Conservation (phyloP, 2,329 filamentous ascomycete species). For the Sphaerostilbella broomeana region DNA sequence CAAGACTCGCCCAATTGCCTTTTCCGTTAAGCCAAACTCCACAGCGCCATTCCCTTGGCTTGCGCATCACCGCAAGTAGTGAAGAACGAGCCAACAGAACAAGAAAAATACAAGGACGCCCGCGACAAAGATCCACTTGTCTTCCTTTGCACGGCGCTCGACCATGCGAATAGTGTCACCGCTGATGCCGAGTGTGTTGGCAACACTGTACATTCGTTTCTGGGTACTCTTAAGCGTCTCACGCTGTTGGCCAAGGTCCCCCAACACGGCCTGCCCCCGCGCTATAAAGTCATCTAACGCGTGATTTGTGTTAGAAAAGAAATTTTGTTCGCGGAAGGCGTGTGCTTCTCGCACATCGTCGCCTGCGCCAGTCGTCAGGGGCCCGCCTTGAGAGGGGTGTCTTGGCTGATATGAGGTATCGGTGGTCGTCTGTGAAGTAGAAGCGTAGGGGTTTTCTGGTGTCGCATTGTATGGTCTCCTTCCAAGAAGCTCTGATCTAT, state of each 20-base stretch:
- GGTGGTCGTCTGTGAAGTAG: slow-evolving; percentile 32
- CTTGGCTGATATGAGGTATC: slow-evolving; percentile 34
- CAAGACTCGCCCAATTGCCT: slow-evolving; percentile 11
- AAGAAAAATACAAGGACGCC: slow-evolving; percentile 80
- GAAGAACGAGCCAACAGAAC: slow-evolving; percentile 88
- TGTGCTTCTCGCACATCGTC: slow-evolving; percentile 71
- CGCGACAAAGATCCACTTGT: slow-evolving; percentile 96
- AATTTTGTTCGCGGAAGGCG: slow-evolving; percentile 81
- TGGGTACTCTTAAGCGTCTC: slow-evolving; percentile 96
- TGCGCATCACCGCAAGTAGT: slow-evolving; percentile 58
- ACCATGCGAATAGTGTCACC: slow-evolving; percentile 97
- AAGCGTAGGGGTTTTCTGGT: slow-evolving; percentile 89
- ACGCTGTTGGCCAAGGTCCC: slow-evolving; percentile 80
- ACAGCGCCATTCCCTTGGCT: slow-evolving; percentile 14
- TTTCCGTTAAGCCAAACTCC: slow-evolving; percentile 8
- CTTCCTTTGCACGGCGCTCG: slow-evolving; percentile 81
- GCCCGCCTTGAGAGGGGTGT: slow-evolving; percentile 33
- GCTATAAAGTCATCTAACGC: slow-evolving; percentile 94
- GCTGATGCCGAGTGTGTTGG: slow-evolving; percentile 86
- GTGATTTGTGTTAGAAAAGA: slow-evolving; percentile 73
- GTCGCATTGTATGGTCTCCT: slow-evolving; percentile 71
- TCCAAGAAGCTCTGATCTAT: slow-evolving; percentile 77
- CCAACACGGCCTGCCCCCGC: slow-evolving; percentile 80
- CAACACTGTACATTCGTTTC: slow-evolving; percentile 81
- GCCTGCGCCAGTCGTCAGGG: slow-evolving; percentile 38